These are phyloP conservation scores for Lonicera japonica DNA, from an alignment of 129 eudicot species.

Conservation along the genomic window DNA sequence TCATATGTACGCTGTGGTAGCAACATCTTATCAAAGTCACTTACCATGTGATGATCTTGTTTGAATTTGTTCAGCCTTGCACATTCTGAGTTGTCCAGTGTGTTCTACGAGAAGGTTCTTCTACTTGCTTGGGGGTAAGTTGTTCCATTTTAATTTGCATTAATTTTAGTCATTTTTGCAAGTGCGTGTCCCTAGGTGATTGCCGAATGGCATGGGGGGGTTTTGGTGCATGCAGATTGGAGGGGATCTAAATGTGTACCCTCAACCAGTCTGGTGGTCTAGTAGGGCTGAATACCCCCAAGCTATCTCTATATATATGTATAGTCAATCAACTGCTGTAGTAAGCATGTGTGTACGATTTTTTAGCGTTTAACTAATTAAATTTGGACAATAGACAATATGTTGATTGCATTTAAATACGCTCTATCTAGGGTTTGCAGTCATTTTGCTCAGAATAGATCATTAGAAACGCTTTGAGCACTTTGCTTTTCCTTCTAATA, in stretches of 20 bases:
- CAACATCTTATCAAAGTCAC: background rate
- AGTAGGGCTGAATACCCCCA: no score
- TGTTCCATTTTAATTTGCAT: constrained; percentile 3
- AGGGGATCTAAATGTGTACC: no score
- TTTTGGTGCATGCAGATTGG: no score
- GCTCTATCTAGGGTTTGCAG: background rate
- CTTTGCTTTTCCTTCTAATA: no score
- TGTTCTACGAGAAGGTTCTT: constrained; percentile 94
- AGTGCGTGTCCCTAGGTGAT: no score
- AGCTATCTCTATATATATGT: no score
- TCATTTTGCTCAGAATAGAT: background rate
- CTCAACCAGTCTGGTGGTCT: no score
- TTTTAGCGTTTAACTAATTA: background rate
- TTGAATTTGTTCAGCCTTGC: constrained; percentile 65
- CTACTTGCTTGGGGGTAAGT: constrained; percentile 98
- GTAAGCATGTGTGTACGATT: background rate
- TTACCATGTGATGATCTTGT: constrained; percentile 3
- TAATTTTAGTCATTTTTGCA: background rate
- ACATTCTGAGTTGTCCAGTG: constrained; percentile 89
- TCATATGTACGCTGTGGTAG: no score
- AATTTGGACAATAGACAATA: no score
- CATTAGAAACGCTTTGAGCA: no score
- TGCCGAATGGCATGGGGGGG: no score
- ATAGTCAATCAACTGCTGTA: no score
- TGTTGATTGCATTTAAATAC: background rate